These are phyloP conservation scores for Plasmodium inui DNA, from an alignment of 169 alveolate species.

Conservation along the genomic window DNA sequence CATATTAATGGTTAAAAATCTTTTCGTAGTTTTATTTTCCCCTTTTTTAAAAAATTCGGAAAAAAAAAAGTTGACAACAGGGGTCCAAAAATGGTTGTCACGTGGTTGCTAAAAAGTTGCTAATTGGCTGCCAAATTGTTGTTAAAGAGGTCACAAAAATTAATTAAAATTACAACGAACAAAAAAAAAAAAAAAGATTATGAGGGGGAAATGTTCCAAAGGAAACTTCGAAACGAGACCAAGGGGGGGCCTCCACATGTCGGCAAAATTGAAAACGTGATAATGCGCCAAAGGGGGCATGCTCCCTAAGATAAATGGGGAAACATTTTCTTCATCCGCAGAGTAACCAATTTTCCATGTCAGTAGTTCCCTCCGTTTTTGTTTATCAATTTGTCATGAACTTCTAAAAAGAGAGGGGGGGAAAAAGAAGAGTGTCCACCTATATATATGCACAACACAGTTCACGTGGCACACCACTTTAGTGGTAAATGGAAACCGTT, in stretches of 20 bases:
- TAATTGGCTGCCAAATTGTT: background rate
- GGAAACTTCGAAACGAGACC: background rate
- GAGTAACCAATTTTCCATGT: background rate
- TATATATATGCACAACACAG: conserved; percentile 2
- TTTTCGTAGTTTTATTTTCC: background rate
- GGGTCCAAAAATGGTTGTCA: background rate
- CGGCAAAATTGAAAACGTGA: background rate
- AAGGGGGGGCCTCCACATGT: background rate
- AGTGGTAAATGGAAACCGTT: background rate
- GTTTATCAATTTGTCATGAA: conserved; percentile 61
- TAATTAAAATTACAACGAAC: conserved; percentile 8
- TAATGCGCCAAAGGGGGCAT: background rate
- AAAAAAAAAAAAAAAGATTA: background rate
- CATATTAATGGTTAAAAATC: background rate
- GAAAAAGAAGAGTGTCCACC: conserved; percentile 3
- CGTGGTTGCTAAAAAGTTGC: background rate
- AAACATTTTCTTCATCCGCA: background rate
- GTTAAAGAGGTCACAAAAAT: background rate
- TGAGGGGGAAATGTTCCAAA: background rate
- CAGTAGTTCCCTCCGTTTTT: conserved; percentile 14
- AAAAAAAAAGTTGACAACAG: background rate
- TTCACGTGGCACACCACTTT: background rate
- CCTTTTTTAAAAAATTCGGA: background rate
- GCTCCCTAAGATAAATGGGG: background rate
- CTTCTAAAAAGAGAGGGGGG: conserved; percentile 10